Conservation (phyloP, 2,329 filamentous ascomycete species). For the Clonostachys solani region DNA sequence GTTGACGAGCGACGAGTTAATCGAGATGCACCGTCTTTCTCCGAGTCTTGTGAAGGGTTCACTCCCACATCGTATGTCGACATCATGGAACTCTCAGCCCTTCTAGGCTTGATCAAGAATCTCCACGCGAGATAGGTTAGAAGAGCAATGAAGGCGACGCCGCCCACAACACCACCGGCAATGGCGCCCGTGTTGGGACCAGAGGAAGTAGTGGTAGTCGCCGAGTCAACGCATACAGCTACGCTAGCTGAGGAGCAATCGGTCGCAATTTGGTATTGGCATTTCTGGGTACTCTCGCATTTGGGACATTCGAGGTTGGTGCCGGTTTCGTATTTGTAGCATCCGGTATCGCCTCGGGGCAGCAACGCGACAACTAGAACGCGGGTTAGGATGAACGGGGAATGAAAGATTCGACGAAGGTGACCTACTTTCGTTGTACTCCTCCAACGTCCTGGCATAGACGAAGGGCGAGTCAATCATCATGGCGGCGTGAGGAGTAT, state of each 20-base stretch:
- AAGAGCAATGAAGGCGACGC: constrained; percentile 69
- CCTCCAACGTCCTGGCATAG: constrained; percentile 17
- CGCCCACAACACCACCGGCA: constrained; percentile 86
- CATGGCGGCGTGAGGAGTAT: neutral
- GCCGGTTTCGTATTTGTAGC: constrained; percentile 31
- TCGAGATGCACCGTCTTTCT: constrained; percentile 39
- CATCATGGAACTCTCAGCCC: constrained; percentile 49
- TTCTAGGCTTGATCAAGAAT: constrained; percentile 78
- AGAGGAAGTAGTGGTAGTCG: too few species aligned
- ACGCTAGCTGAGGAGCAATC: constrained; percentile 45
- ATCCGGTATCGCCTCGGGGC: constrained; percentile 26
- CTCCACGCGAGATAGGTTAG: constrained; percentile 80
- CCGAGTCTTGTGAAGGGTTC: constrained; percentile 31
- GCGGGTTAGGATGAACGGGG: neutral
- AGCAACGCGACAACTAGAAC: constrained; percentile 23
- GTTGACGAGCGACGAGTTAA: constrained; percentile 65
- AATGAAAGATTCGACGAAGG: neutral
- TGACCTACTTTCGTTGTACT: constrained; percentile 21
- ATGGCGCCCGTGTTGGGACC: constrained; percentile 78
- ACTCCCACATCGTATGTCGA: constrained; percentile 47
- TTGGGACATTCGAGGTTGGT: constrained; percentile 36
- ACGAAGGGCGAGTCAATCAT: neutral
- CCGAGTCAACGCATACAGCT: constrained; percentile 17
- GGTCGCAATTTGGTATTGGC: constrained; percentile 38
- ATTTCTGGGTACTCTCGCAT: constrained; percentile 35